Evolutionary conservation across 192 early-diverging fungal genomes (phyloP).

Genomic region (Coemansia sp.): DNA sequence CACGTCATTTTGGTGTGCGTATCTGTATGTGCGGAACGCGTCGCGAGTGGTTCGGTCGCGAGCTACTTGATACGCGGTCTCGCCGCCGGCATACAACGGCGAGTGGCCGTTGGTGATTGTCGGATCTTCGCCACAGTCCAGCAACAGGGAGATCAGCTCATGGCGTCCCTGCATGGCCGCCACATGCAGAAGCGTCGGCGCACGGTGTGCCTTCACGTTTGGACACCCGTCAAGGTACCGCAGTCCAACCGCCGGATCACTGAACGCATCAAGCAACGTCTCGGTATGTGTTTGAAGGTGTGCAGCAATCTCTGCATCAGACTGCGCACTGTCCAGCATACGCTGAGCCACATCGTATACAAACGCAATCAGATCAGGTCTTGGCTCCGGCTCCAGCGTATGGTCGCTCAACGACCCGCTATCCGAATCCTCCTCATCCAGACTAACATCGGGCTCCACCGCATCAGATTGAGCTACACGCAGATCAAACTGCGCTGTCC

Average conservation of each 20-base stretch:
- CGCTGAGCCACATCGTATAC: constrained; percentile 32
- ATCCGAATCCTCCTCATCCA: not conserved
- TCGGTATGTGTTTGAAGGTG: constrained; percentile 61
- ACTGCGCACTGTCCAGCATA: constrained; percentile 17
- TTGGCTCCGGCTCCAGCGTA: constrained; percentile 42
- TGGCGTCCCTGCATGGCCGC: constrained; percentile 63
- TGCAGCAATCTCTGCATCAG: constrained; percentile 56
- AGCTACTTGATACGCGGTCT: constrained; percentile 36
- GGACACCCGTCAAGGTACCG: constrained; percentile 53
- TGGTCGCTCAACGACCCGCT: constrained; percentile 22
- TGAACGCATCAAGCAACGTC: constrained; percentile 57
- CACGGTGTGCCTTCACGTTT: constrained; percentile 30
- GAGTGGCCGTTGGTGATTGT: constrained; percentile 48
- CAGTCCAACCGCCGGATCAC: constrained; percentile 54
- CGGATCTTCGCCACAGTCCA: constrained; percentile 78
- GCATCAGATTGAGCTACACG: not conserved
- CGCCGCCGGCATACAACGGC: constrained; percentile 27
- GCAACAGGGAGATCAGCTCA: constrained; percentile 64
- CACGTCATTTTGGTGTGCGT: constrained; percentile 28
- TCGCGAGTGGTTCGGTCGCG: constrained; percentile 30
- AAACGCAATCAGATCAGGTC: constrained; percentile 40
- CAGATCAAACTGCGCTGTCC: constrained; percentile 13
- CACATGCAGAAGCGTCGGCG: constrained; percentile 74
- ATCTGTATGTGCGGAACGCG: constrained; percentile 27
- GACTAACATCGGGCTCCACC: not conserved